Evolutionary conservation across 768 basidiomycete genomes (phyloP), one percentile per base, ranked within the genome.

Genomic region (Tulasnella sp.): DNA sequence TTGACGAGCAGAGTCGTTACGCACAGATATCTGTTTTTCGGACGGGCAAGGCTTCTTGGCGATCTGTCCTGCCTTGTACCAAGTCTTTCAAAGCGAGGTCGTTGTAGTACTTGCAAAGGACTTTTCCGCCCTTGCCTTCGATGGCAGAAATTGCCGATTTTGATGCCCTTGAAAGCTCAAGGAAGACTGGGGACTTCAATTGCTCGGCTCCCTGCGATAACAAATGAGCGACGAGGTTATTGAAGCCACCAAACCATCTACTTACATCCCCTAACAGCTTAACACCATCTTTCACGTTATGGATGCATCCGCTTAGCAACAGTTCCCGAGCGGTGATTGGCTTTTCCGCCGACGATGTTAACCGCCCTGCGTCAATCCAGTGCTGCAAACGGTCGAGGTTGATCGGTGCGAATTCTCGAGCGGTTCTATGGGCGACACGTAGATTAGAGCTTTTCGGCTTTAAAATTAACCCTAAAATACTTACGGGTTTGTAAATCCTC

Each of bases 31-130:
- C 94, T 81, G 91, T 88, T 78, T 94, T 92, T 80, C 93, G 91
- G n/a, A 93, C 94, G 0, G 96, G 96, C 14, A 92, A 91, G 14
- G 96, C 96, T 76, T 89, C 87, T 78, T 88, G 86, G 77, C 92
- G 89, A 83, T 96, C 93, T n/a, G 88, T 90, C 40, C 90, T 88
- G 6, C 91, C 91, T 82, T 93, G 91, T 81, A 95, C 85, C 81
- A 91, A 92, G 82, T 96, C 94, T 48, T 91, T 90, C 73, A 99
- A 89, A 0, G 94, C 92, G 44, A 98, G 88, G 27, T 89, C 85
- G 85, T 99, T 99, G 86, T 97, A 96, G 85, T 94, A 97, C 83
- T 94, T 93, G 87, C 96, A 96, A 71, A 93, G 90, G 46, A 98
- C 91, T 73, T 90, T 90, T 36, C 97, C 97, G 34, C 96, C 95